Evolutionary conservation across 1,284 basidiomycete species (phyloP), one percentile per base, ranked within the genome.

Genomic region (Abortiporus biennis): DNA sequence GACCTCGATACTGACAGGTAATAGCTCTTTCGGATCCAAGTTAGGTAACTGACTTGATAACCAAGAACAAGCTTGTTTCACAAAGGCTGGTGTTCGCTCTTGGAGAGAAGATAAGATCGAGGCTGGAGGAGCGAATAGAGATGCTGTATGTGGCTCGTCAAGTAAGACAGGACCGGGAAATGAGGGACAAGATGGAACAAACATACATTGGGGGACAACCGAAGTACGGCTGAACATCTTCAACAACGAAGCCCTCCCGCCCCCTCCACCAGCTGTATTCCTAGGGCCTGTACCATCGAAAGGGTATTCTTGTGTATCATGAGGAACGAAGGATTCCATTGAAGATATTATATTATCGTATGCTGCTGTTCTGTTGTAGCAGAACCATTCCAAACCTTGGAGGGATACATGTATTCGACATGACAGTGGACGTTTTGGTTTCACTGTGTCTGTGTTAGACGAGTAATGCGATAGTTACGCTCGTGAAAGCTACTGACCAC

Each of bases 321-420:
- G 47, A 3, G 46, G 25, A n/a, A 27, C 32, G 6, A 64, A 62
- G 17, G 57, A 53, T 48, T 75, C 75, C 71, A 92, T 80, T 53
- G 86, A 78, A 21, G 83, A 73, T 16, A 93, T 65, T 35, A 97
- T 92, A 43, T 77, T 74, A 55, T 97, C 90, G 61, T 86, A 95
- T 4, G 90, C 82, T 2, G 88, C 76, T 1, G 89, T 93, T 42
- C 82, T 72, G 61, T 96, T 97, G 64, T 90, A 95, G 36, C 95
- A 60, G 61, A 90, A 90, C 80, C 86, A 90, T 62, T 97, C 91
- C 27, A 92, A 70, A 16, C 93, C 93, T 51, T 93, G 79, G 3
- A 88, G 56, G 5, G 80, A 80, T 20, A 92, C 59, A 40, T 85
- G 80, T 30, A 95, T 77, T 33, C 92, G 82, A 55, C 90, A 92